Base-by-base conservation (phyloP, 2,329 filamentous ascomycete genomes). In the Cytospora piceae region DNA sequence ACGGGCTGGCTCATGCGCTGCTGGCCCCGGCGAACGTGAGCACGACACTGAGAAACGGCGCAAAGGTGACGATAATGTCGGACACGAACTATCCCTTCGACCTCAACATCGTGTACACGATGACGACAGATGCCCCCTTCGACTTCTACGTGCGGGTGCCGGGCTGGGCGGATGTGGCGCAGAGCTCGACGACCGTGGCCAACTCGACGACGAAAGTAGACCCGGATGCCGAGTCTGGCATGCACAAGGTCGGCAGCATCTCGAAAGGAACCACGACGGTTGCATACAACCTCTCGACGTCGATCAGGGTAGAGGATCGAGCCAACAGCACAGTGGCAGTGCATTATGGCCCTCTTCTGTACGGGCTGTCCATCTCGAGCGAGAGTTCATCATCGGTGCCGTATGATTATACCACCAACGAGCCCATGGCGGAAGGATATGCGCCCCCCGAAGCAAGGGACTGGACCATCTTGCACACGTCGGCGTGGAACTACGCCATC, bases 1-100 rank as follows among this genome's bases (percentile, higher is more conserved):
- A 54, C 24, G 58, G 63, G 20, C 24, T 65, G 8, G 58, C 63
- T 22, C 84, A 87, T 71, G 78, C 79, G 0, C 72, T 86, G 3
- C 78, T 87, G 5, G 77, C 79, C 7, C 83, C 85, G 0, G 77
- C 76, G 7, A 77, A 72, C 4, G 76, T 81, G 14, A 75, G 73
- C 5, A 79, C 80, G 14, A 76, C 71, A 4, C 70, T 83, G 20
- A 69, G 74, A 4, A 73, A 74, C 20, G 73, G 71, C 52, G 67
- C 75, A 22, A 51, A 63, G 51, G 78, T 85, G 17, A 76, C 72
- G 2, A 75, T 86, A 27, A 70, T 72, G 14, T 81, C 79, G 64
- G 72, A 79, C 6, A 85, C 83, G 0, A 78, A 76, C 42, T 86
- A 86, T 71, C 84, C 73, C 31, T 73, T 75, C 67, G 61, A 72